Base-by-base conservation (phyloP, 202 grass and related monocot species). In the Dendrocalamus latiflorus region DNA sequence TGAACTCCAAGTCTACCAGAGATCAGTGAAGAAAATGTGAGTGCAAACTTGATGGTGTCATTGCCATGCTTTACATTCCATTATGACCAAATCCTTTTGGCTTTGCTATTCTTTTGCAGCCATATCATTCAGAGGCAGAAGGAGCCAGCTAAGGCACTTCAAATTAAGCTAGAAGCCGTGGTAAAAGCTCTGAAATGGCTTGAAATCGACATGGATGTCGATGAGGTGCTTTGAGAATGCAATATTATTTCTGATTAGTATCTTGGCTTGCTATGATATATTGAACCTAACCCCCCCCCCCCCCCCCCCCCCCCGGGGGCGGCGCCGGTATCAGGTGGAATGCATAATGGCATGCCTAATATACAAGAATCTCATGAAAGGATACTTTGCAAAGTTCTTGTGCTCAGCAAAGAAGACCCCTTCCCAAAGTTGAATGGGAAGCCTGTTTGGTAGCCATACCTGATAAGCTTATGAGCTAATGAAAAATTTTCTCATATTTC, bases 11-110 rank as follows among this genome's bases (percentile, higher is more conserved):
- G 96, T 99, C 65, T 96, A 92, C 85, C 93, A 95, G 83, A 99
- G 89, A 99, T 81, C 92, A 80, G 82, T 99, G 45, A 99, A 96
- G 89, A 99, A 96, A 83, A 96, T 99, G 96, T 95, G 89, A 93
- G 93, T 87, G 42, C 16, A 44, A 69, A 54, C 24, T 16, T 59
- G 14, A 83, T 48, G 3, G 13, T 30, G 20, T 22, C 17, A 3
- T 48, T 69, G 17, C 41, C 41, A 28, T 63, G 24, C 18, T 73
- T 28, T 38, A 60, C 42, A 43, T 45, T 88, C 18, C 59, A 20
- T 36, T 65, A 4, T 66, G 21, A 67, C 44, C 59, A 34, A 72
- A 41, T 50, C 22, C 33, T 79, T 66, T 36, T 60, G 16, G 45
- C 4, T 50, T 77, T 59, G 26, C 13, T 62, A 6, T 75, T 59